Conservation (phyloP, 805 yeast species). For the Candida loeiensis region DNA sequence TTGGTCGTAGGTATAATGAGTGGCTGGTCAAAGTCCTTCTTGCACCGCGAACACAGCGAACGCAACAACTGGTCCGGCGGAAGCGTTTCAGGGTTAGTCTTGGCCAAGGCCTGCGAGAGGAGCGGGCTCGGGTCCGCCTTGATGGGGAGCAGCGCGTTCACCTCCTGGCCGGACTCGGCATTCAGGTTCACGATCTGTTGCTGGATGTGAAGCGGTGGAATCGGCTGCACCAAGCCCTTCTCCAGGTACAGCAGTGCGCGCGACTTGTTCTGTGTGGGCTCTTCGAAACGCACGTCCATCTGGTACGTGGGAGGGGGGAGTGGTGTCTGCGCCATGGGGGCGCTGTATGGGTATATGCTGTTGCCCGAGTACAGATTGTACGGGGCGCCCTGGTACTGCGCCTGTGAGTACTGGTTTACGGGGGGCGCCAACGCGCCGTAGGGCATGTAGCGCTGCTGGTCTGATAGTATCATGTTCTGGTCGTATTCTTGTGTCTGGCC, state of each 20-base stretch:
- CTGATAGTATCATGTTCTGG: conserved; percentile 8
- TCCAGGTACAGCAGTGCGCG: conserved; percentile 12
- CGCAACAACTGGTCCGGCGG: conserved; percentile 13
- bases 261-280: conserved; percentile 5
- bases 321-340: conserved; percentile 12
- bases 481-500: conserved; percentile 12
- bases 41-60: conserved; percentile 53
- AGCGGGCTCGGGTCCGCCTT: conserved; percentile 11
- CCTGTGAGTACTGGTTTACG: conserved; percentile 7
- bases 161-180: conserved; percentile 5
- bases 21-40: conserved; percentile 52
- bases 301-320: conserved; percentile 13
- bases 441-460: conserved; percentile 6
- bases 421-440: conserved; percentile 6
- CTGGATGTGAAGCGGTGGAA: conserved; percentile 44
- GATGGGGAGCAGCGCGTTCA: conserved; percentile 8
- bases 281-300: conserved; percentile 14
- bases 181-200: conserved; percentile 31
- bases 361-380: conserved; percentile 19
- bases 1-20: conserved; percentile 29
- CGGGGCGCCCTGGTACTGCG: conserved; percentile 12
- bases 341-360: conserved; percentile 15
- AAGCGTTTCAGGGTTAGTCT: conserved; percentile 8
- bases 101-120: conserved; percentile 7
- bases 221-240: conserved; percentile 26